Evolutionary conservation across 768 basidiomycete species (phyloP).

Genomic region (Lenzites betulinus): DNA sequence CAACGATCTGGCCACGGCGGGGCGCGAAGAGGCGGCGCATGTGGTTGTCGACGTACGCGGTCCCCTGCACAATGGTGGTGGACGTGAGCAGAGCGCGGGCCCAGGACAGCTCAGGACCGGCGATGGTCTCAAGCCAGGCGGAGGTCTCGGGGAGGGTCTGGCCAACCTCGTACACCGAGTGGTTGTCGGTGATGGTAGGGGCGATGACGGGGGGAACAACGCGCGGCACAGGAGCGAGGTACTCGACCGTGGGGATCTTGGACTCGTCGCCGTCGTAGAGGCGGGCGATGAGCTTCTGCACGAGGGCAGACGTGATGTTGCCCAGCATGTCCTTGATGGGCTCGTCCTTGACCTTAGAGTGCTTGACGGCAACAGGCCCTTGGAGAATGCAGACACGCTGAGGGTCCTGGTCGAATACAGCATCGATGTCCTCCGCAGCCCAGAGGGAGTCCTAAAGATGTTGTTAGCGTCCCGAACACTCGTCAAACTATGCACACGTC

Average conservation of each 20-base stretch:
- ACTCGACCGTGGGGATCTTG: conserved; percentile 81
- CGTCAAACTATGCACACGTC: background rate
- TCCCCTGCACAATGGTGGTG: conserved; percentile 83
- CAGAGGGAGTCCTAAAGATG: conserved; percentile 84
- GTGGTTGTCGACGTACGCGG: conserved; percentile 85
- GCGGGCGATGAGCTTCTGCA: conserved; percentile 74
- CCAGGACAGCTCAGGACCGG: conserved; percentile 84
- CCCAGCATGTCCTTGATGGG: conserved; percentile 92
- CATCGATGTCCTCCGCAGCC: conserved; percentile 98
- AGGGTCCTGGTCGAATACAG: conserved; percentile 98
- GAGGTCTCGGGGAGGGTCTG: conserved; percentile 55
- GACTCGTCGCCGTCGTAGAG: conserved; percentile 76
- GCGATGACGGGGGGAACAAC: conserved; percentile 41
- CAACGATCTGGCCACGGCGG: conserved; percentile 75
- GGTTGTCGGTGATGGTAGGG: conserved; percentile 45
- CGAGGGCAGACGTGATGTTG: conserved; percentile 78
- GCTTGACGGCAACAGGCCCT: conserved; percentile 93
- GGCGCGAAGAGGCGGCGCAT: conserved; percentile 85
- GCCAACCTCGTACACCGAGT: conserved; percentile 54
- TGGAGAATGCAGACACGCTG: conserved; percentile 97
- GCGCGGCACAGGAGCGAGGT: conserved; percentile 52
- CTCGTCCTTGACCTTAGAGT: conserved; percentile 86
- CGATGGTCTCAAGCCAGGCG: conserved; percentile 83
- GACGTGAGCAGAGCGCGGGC: conserved; percentile 82
- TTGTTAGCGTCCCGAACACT: conserved; percentile 11